phyloP scores from a whole-genome alignment of 2,329 filamentous ascomycete genomes.

The Sporothrix mexicana region DNA sequence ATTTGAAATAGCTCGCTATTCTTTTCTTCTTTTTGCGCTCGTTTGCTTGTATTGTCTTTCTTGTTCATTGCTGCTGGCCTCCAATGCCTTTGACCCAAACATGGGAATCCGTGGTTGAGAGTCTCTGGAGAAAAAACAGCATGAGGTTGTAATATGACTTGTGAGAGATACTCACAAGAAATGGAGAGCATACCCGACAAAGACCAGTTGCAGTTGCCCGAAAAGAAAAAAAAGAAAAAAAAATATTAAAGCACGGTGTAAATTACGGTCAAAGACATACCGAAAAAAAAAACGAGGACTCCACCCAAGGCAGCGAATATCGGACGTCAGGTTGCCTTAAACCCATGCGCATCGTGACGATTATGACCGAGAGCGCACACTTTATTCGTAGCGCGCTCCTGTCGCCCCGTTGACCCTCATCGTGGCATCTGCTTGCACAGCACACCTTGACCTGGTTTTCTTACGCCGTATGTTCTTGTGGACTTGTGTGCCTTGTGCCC shows the following conservation, averaged over 20 bases:
- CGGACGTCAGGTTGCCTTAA: constrained; percentile 3
- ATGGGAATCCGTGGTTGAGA: not conserved
- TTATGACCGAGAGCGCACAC: constrained; percentile 8
- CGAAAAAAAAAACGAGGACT: not conserved
- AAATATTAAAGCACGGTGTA: constrained; percentile 6
- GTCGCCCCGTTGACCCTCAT: not conserved
- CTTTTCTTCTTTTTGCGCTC: not conserved
- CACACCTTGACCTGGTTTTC: not conserved
- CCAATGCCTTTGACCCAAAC: not conserved
- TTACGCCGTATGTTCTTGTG: not conserved
- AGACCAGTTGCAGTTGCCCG: not conserved
- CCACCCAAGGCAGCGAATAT: not conserved
- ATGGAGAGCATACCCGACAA: no score
- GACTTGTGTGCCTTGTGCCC: not conserved
- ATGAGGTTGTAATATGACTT: not conserved
- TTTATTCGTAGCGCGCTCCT: not conserved
- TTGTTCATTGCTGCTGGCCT: not conserved
- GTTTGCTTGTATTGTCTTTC: not conserved
- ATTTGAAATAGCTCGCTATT: not conserved
- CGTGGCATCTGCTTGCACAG: not conserved
- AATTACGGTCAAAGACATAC: not conserved
- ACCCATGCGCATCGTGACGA: constrained; percentile 8
- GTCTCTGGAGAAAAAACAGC: not conserved
- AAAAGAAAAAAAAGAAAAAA: not conserved
- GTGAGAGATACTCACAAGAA: not conserved